These are phyloP conservation scores for Venturia effusa DNA, from an alignment of 2,329 filamentous ascomycete genomes.

Conservation along the genomic window DNA sequence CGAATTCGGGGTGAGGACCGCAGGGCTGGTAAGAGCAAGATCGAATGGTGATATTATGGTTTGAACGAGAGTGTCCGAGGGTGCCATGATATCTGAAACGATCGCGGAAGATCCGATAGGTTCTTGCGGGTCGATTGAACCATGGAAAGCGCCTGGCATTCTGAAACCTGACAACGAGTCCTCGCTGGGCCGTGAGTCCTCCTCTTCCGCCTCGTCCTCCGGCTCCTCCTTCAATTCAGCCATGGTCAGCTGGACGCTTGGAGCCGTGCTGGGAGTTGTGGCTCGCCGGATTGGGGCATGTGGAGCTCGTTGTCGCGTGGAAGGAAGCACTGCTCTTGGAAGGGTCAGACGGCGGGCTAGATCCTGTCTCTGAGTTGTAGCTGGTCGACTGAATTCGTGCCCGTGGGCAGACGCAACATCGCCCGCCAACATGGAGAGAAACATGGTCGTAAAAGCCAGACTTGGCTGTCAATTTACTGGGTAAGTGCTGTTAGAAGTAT, in stretches of 20 bases:
- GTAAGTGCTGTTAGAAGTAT: neutral
- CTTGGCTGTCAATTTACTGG: neutral
- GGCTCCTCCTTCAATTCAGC: slow-evolving; percentile 11
- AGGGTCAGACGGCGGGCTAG: slow-evolving; percentile 18
- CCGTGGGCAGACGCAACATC: slow-evolving; percentile 25
- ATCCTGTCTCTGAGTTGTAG: slow-evolving; percentile 1
- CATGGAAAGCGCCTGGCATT: slow-evolving; percentile 11
- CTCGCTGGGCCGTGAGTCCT: neutral
- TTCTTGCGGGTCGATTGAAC: neutral
- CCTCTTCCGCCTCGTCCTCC: slow-evolving; percentile 9
- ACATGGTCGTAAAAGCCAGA: slow-evolving; percentile 17
- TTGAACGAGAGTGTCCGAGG: neutral
- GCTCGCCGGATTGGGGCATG: slow-evolving; percentile 14
- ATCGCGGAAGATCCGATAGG: neutral
- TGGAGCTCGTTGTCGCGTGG: slow-evolving; percentile 19
- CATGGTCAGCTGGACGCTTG: slow-evolving; percentile 8
- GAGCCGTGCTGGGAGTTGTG: slow-evolving; percentile 8
- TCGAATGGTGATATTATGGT: neutral
- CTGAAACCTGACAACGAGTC: neutral
- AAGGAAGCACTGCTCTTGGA: slow-evolving; percentile 25
- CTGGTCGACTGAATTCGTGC: slow-evolving; percentile 20
- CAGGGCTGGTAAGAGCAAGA: neutral
- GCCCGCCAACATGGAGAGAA: slow-evolving; percentile 28
- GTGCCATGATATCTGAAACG: neutral
- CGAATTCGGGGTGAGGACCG: neutral